Percentiles rank a stretch among this genome's conserved stretches.
phyloP scores from a whole-genome alignment of 2,329 filamentous ascomycete genomes.

The Pseudocercospora fijiensis region DNA sequence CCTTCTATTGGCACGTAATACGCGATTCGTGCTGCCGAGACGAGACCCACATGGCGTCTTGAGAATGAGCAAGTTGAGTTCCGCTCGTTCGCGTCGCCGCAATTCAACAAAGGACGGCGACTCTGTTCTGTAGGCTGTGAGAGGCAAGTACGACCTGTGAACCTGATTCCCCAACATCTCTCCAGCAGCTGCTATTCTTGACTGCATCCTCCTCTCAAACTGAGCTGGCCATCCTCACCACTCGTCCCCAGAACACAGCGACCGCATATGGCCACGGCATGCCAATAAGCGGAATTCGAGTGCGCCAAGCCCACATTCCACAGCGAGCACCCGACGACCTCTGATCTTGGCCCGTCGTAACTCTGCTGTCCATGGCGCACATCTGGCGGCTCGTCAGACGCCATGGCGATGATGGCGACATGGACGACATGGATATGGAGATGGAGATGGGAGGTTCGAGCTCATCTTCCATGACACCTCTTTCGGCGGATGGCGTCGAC shows the following conservation, averaged over 20 bases:
- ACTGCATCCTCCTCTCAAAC: background rate
- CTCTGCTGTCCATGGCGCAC: background rate
- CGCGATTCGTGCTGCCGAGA: background rate
- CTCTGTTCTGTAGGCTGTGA: background rate
- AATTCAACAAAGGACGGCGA: background rate
- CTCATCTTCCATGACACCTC: conserved; percentile 22
- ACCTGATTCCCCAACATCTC: background rate
- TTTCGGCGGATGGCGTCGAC: conserved; percentile 40
- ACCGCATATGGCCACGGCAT: background rate
- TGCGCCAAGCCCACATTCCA: background rate
- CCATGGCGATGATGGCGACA: conserved; percentile 13
- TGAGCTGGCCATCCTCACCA: background rate
- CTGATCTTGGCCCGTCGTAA: background rate
- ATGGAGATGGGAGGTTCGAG: conserved; percentile 20
- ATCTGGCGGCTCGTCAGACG: conserved; percentile 2
- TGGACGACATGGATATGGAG: conserved; percentile 28
- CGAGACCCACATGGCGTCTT: background rate
- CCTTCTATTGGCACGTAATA: background rate
- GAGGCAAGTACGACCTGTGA: background rate
- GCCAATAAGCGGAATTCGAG: background rate
- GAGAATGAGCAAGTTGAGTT: background rate
- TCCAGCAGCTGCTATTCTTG: too few species aligned
- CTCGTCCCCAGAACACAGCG: background rate
- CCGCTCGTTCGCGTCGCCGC: background rate
- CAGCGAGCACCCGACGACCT: too few species aligned